Conservation (phyloP, 1,284 basidiomycete species). For the Ganoderma lucidum region DNA sequence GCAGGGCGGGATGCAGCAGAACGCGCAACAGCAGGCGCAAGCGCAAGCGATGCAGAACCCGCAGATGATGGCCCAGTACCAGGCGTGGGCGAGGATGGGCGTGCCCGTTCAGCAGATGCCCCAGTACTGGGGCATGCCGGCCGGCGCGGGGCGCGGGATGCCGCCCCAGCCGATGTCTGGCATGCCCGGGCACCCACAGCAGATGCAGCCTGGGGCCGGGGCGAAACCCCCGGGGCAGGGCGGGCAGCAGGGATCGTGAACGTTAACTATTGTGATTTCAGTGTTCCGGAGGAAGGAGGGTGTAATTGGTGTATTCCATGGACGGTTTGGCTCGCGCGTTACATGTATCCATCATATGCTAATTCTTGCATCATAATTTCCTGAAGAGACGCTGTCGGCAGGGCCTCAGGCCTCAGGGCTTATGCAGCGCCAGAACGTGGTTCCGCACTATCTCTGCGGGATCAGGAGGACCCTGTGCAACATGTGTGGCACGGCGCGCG, state of each 20-base stretch:
- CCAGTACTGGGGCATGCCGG: slow-evolving; percentile 37
- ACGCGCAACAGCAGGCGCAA: slow-evolving; percentile 24
- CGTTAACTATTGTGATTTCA: not conserved
- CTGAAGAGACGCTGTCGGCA: not conserved
- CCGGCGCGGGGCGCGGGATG: slow-evolving; percentile 39
- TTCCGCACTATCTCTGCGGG: not conserved
- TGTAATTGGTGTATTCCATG: not conserved
- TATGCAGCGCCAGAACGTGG: not conserved
- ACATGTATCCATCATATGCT: not conserved
- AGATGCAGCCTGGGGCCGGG: slow-evolving; percentile 40
- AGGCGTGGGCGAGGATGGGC: slow-evolving; percentile 33
- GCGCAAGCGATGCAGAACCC: slow-evolving; percentile 40
- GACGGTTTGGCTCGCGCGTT: slow-evolving; percentile 1
- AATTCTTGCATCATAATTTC: not conserved
- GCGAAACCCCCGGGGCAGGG: slow-evolving; percentile 46
- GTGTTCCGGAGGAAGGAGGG: not conserved
- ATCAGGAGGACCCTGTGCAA: not conserved
- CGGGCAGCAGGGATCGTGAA: slow-evolving; percentile 47
- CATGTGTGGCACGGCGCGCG: slow-evolving; percentile 1
- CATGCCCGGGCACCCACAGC: slow-evolving; percentile 42
- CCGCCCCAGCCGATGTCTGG: slow-evolving; percentile 36
- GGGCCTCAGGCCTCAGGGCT: not conserved
- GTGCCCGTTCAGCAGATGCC: slow-evolving; percentile 37
- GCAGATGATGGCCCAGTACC: slow-evolving; percentile 44
- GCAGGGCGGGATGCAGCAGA: slow-evolving; percentile 20